phyloP scores from a whole-genome alignment of 371 early-diverging fungal species.

The Mortierella sp. region DNA sequence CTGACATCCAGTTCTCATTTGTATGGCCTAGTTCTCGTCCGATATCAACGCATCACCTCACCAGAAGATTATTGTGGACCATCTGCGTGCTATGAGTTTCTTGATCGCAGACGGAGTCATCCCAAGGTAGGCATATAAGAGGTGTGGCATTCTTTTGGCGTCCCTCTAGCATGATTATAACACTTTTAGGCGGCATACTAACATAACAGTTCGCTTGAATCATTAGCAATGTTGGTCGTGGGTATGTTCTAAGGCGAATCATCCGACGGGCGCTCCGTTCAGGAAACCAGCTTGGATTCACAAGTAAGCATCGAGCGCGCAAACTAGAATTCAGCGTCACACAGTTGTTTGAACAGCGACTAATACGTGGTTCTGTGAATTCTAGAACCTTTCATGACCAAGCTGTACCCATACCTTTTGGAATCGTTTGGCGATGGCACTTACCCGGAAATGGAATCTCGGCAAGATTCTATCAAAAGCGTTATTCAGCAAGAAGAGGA shows the following conservation, averaged over 20 bases:
- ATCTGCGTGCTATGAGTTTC: constrained; percentile 77
- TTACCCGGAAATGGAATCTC: constrained; percentile 68
- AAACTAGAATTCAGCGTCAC: background rate
- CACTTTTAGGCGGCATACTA: too few species aligned
- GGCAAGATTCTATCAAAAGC: constrained; percentile 63
- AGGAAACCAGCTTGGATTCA: constrained; percentile 73
- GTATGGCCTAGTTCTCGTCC: constrained; percentile 13
- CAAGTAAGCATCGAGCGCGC: constrained; percentile 47
- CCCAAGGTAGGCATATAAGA: constrained; percentile 62
- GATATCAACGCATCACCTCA: constrained; percentile 54
- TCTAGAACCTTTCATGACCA: constrained; percentile 68
- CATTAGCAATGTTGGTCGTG: constrained; percentile 74
- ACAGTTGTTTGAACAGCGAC: background rate
- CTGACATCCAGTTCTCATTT: too few species aligned
- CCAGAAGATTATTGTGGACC: constrained; percentile 81
- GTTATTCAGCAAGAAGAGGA: constrained; percentile 77
- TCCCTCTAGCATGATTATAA: background rate
- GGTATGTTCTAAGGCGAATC: constrained; percentile 82
- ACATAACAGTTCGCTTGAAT: too few species aligned
- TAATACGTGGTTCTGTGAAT: background rate
- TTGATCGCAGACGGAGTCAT: constrained; percentile 81
- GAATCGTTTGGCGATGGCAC: constrained; percentile 60
- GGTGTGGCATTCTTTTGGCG: background rate
- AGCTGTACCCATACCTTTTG: constrained; percentile 69
- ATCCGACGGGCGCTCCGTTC: constrained; percentile 80